Evolutionary conservation across 129 eudicot genomes (phyloP), one percentile per base, ranked within the genome.

Genomic region (Dittrichia graveolens): DNA sequence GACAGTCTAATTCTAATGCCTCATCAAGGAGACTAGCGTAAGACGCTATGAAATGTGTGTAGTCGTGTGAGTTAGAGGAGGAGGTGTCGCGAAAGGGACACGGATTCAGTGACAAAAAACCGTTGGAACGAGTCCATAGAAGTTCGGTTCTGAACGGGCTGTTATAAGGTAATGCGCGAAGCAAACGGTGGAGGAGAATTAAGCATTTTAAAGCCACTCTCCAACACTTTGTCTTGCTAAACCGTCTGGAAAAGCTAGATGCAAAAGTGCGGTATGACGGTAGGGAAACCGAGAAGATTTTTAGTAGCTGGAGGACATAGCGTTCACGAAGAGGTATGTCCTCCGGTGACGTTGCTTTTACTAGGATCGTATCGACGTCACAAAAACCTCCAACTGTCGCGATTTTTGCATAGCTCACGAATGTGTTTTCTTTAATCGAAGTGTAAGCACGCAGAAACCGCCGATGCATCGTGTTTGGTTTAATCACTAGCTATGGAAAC

Each of bases 311-410:
- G 43, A 75, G 87, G 61, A 90, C 79, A 39, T 90, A 90, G 48
- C 79, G 77, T 3, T 90, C 91, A 0, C 72, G 85, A 56, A 90
- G 75, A 11, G 96, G 94, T 3, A 81, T 65, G 75, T 87, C 94
- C 38, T 87, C 86, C 0, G 94, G 94, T 4, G 96, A 76, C 3
- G 96, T 90, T 11, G 96, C 96, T 31, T 90, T 90, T 1, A 85
- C 82, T 0, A 90, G 67, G n/a, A 83, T 59, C 3, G 74, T 66
- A 74, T 90, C 89, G 1, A 90, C 72, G 69, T 85, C 87, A 44
- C 91, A 87, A 40, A 83, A 85, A 6, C 96, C 96, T 54, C 94
- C 91, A n/a, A 82, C 79, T 0, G 91, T 81, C 10, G 84, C 94
- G 3, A 90, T 53, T 39, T 87, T 87, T 0, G 94, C 96, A 31